Conservation (phyloP, 2,329 filamentous ascomycete genomes). For the Basipetospora sp. region DNA sequence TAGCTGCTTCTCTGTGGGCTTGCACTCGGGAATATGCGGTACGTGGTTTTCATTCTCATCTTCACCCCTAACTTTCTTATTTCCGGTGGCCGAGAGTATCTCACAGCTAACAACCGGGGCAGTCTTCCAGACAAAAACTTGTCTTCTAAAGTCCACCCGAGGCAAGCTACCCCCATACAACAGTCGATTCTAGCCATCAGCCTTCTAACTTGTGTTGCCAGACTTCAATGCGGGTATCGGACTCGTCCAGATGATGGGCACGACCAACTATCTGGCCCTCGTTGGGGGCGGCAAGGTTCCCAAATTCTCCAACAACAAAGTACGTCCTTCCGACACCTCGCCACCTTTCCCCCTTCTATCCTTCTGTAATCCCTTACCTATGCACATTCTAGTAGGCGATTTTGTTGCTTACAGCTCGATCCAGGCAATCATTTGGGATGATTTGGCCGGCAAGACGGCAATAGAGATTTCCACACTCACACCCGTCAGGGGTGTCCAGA, state of each 20-base stretch:
- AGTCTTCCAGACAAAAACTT: conserved; percentile 64
- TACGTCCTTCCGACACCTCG: conserved; percentile 14
- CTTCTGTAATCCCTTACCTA: too few relatives aligned
- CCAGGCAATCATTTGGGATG: conserved; percentile 80
- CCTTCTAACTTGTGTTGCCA: conserved; percentile 21
- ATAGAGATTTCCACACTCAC: conserved; percentile 71
- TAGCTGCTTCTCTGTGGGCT: conserved; percentile 73
- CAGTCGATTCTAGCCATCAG: background rate
- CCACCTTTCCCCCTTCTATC: background rate
- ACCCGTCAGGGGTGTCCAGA: conserved; percentile 62
- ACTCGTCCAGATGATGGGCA: conserved; percentile 72
- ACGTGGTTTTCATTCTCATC: conserved; percentile 19
- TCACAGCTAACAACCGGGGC: conserved; percentile 4
- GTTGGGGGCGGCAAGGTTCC: conserved; percentile 77
- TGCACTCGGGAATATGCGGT: conserved; percentile 78
- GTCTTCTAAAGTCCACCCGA: conserved; percentile 46
- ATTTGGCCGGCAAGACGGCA: conserved; percentile 55
- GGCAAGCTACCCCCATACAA: conserved; percentile 19
- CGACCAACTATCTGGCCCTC: conserved; percentile 72
- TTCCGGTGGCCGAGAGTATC: background rate
- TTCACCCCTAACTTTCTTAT: too few relatives aligned
- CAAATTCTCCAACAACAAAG: conserved; percentile 79
- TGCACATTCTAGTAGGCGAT: too few relatives aligned
- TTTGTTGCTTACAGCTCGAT: too few relatives aligned
- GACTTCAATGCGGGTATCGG: conserved; percentile 73